These are phyloP conservation scores for Coemansia pectinata DNA, from an alignment of 192 early-diverging fungal species.

Conservation along the genomic window DNA sequence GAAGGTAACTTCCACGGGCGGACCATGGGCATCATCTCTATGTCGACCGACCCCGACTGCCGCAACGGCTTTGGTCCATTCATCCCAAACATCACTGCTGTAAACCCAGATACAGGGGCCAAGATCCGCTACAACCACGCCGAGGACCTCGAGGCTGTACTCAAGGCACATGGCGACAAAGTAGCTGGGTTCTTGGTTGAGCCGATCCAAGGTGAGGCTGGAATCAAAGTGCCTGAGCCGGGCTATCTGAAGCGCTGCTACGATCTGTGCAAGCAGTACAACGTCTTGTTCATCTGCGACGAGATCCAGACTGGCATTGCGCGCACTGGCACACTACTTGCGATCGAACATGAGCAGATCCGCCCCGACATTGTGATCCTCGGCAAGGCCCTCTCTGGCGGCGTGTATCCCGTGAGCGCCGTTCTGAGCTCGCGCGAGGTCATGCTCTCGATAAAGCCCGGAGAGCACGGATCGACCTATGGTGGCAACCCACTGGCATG, in stretches of 20 bases:
- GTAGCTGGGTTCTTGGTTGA: conserved; percentile 96
- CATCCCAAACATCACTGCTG: conserved; percentile 80
- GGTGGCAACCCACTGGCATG: conserved; percentile 96
- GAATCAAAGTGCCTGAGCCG: conserved; percentile 90
- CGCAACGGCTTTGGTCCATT: conserved; percentile 92
- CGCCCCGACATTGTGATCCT: conserved; percentile 93
- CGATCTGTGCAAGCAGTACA: conserved; percentile 96
- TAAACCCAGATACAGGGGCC: conserved; percentile 71
- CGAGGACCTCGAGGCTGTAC: conserved; percentile 84
- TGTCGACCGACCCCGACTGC: conserved; percentile 91
- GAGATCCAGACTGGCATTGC: conserved; percentile 98
- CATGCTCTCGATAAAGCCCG: conserved; percentile 81
- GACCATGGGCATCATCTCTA: conserved; percentile 89
- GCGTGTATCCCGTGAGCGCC: conserved; percentile 95
- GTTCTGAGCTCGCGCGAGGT: conserved; percentile 81
- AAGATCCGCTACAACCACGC: conserved; percentile 81
- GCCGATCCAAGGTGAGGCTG: conserved; percentile 99
- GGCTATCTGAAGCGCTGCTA: conserved; percentile 87
- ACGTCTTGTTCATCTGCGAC: conserved; percentile 96
- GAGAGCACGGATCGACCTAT: conserved; percentile 97
- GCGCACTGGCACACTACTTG: conserved; percentile 93
- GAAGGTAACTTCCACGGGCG: conserved; percentile 96
- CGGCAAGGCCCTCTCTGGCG: conserved; percentile 97
- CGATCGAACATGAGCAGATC: conserved; percentile 90
- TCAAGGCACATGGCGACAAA: conserved; percentile 78